phyloP scores from a whole-genome alignment of 2,329 filamentous ascomycete species.

The Ceratocystis smalleyi region DNA sequence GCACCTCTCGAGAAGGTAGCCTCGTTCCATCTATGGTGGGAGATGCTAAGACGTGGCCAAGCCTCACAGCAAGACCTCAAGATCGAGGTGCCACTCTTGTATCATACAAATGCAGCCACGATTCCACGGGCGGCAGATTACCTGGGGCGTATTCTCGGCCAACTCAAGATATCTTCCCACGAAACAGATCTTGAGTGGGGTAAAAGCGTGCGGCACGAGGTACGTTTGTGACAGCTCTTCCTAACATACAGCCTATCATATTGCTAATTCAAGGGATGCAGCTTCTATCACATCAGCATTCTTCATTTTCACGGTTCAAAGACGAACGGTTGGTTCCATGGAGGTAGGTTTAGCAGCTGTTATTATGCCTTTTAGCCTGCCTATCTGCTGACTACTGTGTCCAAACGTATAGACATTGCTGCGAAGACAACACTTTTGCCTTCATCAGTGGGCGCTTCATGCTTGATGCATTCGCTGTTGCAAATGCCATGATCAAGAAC shows the following conservation, averaged over 20 bases:
- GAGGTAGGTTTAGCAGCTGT: background rate
- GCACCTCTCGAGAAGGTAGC: conserved; percentile 9
- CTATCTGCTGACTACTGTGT: background rate
- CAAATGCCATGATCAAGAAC: conserved; percentile 13
- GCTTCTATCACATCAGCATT: conserved; percentile 11
- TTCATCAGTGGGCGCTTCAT: conserved; percentile 16
- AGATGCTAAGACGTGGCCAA: conserved; percentile 13
- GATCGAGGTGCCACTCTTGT: conserved; percentile 10
- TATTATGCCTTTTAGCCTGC: background rate
- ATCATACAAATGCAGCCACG: conserved; percentile 10
- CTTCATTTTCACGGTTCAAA: conserved; percentile 7
- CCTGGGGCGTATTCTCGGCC: background rate
- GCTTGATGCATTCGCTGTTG: conserved; percentile 11
- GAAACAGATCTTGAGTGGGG: conserved; percentile 1
- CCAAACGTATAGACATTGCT: conserved; percentile 4
- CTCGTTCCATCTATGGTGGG: conserved; percentile 11
- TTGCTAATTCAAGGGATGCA: background rate
- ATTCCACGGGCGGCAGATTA: conserved; percentile 9
- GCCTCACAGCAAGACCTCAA: conserved; percentile 9
- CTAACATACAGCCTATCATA: background rate
- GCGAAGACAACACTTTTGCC: conserved; percentile 13
- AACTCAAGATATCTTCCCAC: background rate
- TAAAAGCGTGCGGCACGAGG: background rate
- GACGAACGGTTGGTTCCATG: background rate
- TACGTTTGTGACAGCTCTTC: background rate